Evolutionary conservation across 129 eudicot genomes (phyloP), one percentile per base, ranked within the genome.

Genomic region (Tanacetum coccineum): DNA sequence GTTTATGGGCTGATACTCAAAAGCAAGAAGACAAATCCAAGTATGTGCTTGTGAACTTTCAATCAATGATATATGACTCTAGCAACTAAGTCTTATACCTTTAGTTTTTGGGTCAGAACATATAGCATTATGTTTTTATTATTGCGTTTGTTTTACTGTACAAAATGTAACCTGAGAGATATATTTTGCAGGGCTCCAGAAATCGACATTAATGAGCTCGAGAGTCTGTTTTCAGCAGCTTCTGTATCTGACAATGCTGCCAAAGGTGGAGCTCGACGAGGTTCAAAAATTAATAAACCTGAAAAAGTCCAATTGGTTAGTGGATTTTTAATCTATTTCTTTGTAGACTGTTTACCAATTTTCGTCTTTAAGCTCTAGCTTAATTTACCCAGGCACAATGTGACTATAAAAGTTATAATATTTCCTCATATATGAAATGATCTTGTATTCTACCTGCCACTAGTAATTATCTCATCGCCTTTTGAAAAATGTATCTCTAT

Each of bases 181-280:
- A n/a, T 54, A 54, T 20, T n/a, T 65, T 82, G 60, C 44, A 88
- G 96, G 87, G 91, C 98, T 66, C 98, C 96, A 78, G 96, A 83
- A 75, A 88, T 92, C 49, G 98, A 92, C 86, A 92, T 92, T 65
- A 75, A 85, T 39, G 98, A 92, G 90, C 98, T 92, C 70, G 91
- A 83, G 76, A 88, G 82, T 74, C 85, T 88, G 40, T 92, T 92
- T 79, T 92, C 98, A 14, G 87, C 90, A 51, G 84, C 82, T 68
- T 75, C 96, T 75, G 95, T 76, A 64, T 80, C 87, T 72, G 94
- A 84, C 60, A 81, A 81, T 22, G 57, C 74, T 54, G 73, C 68
- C 70, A 92, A 92, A 77, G 84, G 75, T 67, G 91, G 82, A 68
- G 83, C 79, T 59, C 69, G 83, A 59, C 88, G 96, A 58, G 88